Base-by-base conservation (phyloP, 192 early-diverging fungal genomes). In the Backusella mclennaniae region DNA sequence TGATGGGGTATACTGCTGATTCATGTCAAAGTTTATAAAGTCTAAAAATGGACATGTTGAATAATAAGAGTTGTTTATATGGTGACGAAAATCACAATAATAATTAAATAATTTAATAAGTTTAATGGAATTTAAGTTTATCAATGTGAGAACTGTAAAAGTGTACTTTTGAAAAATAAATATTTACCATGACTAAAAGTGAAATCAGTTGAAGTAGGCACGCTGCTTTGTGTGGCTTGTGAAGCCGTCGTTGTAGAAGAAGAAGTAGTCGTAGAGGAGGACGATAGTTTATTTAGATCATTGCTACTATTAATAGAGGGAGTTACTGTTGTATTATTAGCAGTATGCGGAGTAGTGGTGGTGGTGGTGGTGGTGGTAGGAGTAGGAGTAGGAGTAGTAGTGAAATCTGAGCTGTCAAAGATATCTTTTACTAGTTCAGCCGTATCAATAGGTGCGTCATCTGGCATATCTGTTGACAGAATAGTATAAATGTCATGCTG, bases 121-220 rank as follows among this genome's bases (percentile, higher is more conserved):
- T 69, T 69, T 69, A 69, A 36, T 39, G 9, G 6, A 11, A 21
- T 38, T 69, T 69, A 38, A 36, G n/a, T 69, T 69, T 69, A n/a
- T 49, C 46, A n/a, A n/a, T 49, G 46, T 49, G 46, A 49, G 19
- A 33, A 33, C 2, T 33, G 33, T 3, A 33, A 33, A 33, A 33
- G 33, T 33, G 33, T 33, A 33, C 33, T 33, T 33, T 33, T 33
- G 33, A 33, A 33, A 33, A 33, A 33, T 33, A 33, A 14, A 41
- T 69, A 41, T 69, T 38, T 69, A 69, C 68, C 68, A 15, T 69
- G 17, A 69, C 21, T 69, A 69, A 69, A 69, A 26, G 67, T 36
- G 9, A 36, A 68, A 38, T 68, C 35, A 36, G 67, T 68, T 68
- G 67, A 68, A 68, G 67, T 68, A 68, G 67, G 35, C 17, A 36